phyloP scores from a whole-genome alignment of 495 filamentous ascomycete genomes.

The Penicillium dipodomyicola region DNA sequence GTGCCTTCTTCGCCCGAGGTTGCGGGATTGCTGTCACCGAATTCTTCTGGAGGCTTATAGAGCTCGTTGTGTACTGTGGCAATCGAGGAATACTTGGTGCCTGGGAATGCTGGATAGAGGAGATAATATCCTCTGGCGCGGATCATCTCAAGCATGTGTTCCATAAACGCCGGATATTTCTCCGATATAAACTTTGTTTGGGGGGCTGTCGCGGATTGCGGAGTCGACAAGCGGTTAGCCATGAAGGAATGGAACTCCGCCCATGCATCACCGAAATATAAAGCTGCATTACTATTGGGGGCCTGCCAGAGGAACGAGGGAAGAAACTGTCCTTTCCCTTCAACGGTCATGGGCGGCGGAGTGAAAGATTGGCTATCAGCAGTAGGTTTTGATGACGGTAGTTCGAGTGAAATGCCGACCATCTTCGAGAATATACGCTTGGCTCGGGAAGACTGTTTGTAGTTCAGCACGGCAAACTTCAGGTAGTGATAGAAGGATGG shows the following conservation, averaged over 20 bases:
- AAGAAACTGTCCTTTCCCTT: slow-evolving; percentile 23
- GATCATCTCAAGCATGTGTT: slow-evolving; percentile 70
- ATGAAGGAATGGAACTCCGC: slow-evolving; percentile 74
- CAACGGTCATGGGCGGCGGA: slow-evolving; percentile 39
- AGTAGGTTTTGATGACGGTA: slow-evolving; percentile 58
- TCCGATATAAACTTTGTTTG: slow-evolving; percentile 49
- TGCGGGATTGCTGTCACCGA: slow-evolving; percentile 3
- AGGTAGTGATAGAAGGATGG: slow-evolving; percentile 79
- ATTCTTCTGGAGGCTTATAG: slow-evolving; percentile 67
- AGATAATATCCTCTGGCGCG: slow-evolving; percentile 69
- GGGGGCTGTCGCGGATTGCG: slow-evolving; percentile 23
- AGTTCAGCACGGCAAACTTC: slow-evolving; percentile 69
- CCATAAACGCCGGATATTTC: slow-evolving; percentile 71
- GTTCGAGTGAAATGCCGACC: slow-evolving; percentile 72
- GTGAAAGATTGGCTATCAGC: slow-evolving; percentile 53
- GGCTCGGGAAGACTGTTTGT: slow-evolving; percentile 59
- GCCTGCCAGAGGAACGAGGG: slow-evolving; percentile 77
- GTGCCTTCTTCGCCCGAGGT: not conserved
- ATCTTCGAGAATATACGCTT: slow-evolving; percentile 51
- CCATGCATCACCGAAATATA: slow-evolving; percentile 85
- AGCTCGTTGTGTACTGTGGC: slow-evolving; percentile 73
- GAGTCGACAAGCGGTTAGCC: slow-evolving; percentile 53
- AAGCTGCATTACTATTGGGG: slow-evolving; percentile 72
- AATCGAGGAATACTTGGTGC: slow-evolving; percentile 44
- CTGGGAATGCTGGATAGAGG: slow-evolving; percentile 63